Evolutionary conservation across 371 early-diverging fungal species (phyloP), one percentile per base, ranked within the genome.

Genomic region (Blastocladiella emersonii): DNA sequence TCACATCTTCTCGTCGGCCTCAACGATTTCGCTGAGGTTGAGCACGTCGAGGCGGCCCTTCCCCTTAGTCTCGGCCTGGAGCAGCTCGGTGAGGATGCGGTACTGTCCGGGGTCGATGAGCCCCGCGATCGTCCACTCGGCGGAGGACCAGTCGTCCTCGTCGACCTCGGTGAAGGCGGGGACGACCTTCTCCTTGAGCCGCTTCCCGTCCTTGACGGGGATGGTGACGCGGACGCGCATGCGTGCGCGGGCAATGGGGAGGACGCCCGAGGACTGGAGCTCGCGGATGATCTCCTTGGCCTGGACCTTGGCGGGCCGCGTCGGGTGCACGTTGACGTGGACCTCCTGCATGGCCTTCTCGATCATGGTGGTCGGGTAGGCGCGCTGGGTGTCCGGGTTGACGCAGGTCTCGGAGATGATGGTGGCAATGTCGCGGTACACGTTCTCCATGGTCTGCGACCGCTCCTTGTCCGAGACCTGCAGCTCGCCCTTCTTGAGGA

Each of bases 401-500:
- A 98, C 85, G 67, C 93, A 93, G 66, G 89, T 92, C 45, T 92
- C 93, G 3, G 94, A 87, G 1, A 97, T 89, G 36, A 87, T 91
- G 1, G 88, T 89, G 21, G 92, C 95, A 68, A 98, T 94, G 71
- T 96, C 97, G 45, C 84, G 82, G 69, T 82, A 81, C 73, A 86
- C 78, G 41, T 83, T 82, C 55, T 87, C 88, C 61, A 91, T 78
- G 71, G 90, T 87, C 61, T 89, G 83, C 7, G 80, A 71, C n/a
- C 98, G 83, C 71, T 98, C 98, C 72, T 90, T 90, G 61, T 94
- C 95, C 3, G 90, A 86, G 12, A 97, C 91, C 76, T 98, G 98
- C 61, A 93, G 72, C 71, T 97, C 96, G 23, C 98, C 98, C 72
- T 95, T 93, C 65, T 83, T 80, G 62, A 98, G 74, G 55, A 97